These are phyloP conservation scores for Penicillium crystallinum DNA, from an alignment of 495 filamentous ascomycete species.

Conservation along the genomic window DNA sequence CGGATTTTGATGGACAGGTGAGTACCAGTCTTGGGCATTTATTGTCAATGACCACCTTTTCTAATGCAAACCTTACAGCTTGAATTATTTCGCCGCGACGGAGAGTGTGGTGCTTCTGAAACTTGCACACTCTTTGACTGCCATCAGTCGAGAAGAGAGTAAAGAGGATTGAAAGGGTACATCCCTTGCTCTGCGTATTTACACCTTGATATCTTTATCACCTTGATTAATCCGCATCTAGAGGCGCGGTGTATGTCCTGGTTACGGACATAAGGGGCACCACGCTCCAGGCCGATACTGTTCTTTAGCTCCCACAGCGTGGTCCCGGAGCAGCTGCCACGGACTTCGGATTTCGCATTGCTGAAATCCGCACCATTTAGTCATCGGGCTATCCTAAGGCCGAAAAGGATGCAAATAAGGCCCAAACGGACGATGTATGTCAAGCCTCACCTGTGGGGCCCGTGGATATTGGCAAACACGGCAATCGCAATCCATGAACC, in stretches of 20 bases:
- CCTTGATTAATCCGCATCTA: neutral
- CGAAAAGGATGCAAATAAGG: neutral
- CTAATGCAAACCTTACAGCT: conserved; percentile 22
- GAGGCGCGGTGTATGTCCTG: neutral
- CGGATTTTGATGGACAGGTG: conserved; percentile 84
- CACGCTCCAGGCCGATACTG: neutral
- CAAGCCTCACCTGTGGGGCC: neutral
- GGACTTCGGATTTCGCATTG: neutral
- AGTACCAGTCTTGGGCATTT: neutral
- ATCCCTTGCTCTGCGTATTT: neutral
- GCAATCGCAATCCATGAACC: neutral
- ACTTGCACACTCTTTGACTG: conserved; percentile 50
- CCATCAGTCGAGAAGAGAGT: conserved; percentile 38
- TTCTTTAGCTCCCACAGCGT: neutral
- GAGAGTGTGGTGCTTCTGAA: conserved; percentile 92
- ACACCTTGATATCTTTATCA: neutral
- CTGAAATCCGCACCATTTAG: neutral
- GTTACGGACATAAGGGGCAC: neutral
- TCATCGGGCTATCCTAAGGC: neutral
- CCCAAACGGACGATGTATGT: neutral
- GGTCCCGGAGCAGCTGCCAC: neutral
- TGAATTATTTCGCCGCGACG: conserved; percentile 96
- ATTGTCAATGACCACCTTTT: neutral
- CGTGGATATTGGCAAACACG: neutral
- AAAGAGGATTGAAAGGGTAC: conserved; percentile 31